Evolutionary conservation across 495 filamentous ascomycete species (phyloP), one percentile per base, ranked within the genome.

Genomic region (Hypoxylon lienhwacheense): DNA sequence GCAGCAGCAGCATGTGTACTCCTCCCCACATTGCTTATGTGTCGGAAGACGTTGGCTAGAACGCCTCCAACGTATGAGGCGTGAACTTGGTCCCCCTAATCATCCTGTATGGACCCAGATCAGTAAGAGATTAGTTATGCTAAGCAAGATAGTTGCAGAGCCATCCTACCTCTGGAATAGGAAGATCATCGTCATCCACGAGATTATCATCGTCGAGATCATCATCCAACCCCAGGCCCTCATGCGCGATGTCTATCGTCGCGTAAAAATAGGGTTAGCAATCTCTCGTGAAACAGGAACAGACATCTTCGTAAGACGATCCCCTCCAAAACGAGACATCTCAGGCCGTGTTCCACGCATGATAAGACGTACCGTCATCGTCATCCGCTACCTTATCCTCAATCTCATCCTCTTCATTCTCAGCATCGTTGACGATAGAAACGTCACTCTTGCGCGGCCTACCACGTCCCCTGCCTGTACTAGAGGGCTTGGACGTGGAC

Each of bases 31-130:
- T 48, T 55, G 33, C 61, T 59, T 21, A 57, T 45, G 42, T 50
- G 46, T 32, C 47, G 43, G 24, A 66, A 52, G 33, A 45, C 64
- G 31, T 25, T 60, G 28, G 51, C 50, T 37, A 66, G 40, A 47
- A 67, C 17, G 45, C 47, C 57, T 46, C 51, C 45, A 47, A 61
- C 44, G 41, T 45, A 34, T 39, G 47, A 48, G 31, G 43, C 52
- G 12, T 16, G 41, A 35, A 49, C 15, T 50, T 62, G 40, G 33
- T 29, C 45, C 32, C 53, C 52, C 57, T 65, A 67, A 61, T 62
- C 54, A 5, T 63, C 65, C 65, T 67, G 37, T 55, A 63, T 55
- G 46, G n/a, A 20, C 54, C 57, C 57, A 47, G 54, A 61, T 67
- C 52, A 67, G 61, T 53, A 56, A 55, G 48, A 47, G 16, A 17